Evolutionary conservation across 2,329 filamentous ascomycete species (phyloP), one percentile per base, ranked within the genome.

Genomic region (Aspergillus tamarii): DNA sequence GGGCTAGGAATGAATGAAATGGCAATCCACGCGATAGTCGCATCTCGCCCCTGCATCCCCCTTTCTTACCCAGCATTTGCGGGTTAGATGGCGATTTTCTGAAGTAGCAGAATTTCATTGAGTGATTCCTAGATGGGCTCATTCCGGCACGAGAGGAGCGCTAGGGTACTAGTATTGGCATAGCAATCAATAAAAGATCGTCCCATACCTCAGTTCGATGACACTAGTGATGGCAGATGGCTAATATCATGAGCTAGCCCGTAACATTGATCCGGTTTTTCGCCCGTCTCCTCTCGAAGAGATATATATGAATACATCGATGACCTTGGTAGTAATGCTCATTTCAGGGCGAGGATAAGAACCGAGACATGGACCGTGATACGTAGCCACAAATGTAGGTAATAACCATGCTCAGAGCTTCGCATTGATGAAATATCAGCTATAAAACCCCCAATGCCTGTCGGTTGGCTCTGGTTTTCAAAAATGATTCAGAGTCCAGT

Each of bases 21-120:
- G 30, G 28, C 19, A 59, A 54, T 63, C 61, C 50, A 59, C 56
- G 61, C 61, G 58, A 63, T 63, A 57, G 53, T 63, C 48, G 53
- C 54, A 57, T 55, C 56, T 52, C 57, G 41, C 61, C 61, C 61
- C 61, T 63, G 56, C 61, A 63, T 63, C 48, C 54, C 58, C 62
- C 62, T 58, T 46, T 48, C 23, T n/a, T 32, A 8, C 28, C 26
- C 23, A 30, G 28, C 12, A 34, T 55, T 23, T 3, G 36, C n/a
- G 23, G 23, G 34, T 11, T 11, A 50, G 32, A 52, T 16, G 10
- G 10, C n/a, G 26, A 19, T 16, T 19, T 50, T 4, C n/a, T 48
- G 45, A 28, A 26, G 45, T 28, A 28, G 45, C 21, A 26, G 23
- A 8, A 48, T 28, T 14, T 28, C 26, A 16, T 32, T 9, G 12